phyloP scores from a whole-genome alignment of 768 basidiomycete species.

The Hebeloma cylindrosporum region DNA sequence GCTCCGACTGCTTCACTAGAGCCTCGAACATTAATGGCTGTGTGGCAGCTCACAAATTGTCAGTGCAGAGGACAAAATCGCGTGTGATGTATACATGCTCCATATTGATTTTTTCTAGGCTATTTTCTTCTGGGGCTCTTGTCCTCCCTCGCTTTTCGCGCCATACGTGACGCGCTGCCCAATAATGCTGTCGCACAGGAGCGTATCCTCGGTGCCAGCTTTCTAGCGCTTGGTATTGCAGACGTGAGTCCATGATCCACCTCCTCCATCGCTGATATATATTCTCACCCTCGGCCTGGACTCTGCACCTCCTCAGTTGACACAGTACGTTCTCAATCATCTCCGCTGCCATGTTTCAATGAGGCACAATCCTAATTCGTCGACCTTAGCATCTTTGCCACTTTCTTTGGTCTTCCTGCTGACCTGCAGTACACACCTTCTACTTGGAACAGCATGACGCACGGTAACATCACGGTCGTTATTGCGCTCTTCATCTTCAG shows the following conservation, averaged over 20 bases:
- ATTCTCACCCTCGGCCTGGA: neutral
- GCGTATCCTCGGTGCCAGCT: conserved; percentile 63
- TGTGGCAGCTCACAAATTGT: conserved; percentile 74
- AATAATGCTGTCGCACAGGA: conserved; percentile 65
- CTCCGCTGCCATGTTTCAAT: neutral
- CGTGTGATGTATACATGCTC: neutral
- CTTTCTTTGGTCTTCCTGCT: conserved; percentile 57
- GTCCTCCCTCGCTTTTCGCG: conserved; percentile 68
- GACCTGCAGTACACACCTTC: conserved; percentile 49
- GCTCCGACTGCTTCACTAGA: conserved; percentile 37
- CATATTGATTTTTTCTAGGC: conserved; percentile 25
- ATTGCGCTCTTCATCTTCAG: conserved; percentile 55
- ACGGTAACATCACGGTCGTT: conserved; percentile 73
- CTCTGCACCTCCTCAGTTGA: conserved; percentile 38
- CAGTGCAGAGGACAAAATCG: conserved; percentile 17
- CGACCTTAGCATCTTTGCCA: conserved; percentile 50
- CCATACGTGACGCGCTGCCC: conserved; percentile 59
- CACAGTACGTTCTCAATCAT: conserved; percentile 48
- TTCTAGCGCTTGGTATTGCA: conserved; percentile 68
- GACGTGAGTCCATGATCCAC: conserved; percentile 52
- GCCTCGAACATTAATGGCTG: conserved; percentile 54
- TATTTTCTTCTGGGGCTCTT: conserved; percentile 45
- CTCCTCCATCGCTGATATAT: conserved; percentile 3
- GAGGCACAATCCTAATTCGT: conserved; percentile 11
- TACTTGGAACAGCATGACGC: conserved; percentile 70